These are phyloP conservation scores for Bauhinia variegata DNA, from an alignment of 306 rosid species.

Conservation along the genomic window DNA sequence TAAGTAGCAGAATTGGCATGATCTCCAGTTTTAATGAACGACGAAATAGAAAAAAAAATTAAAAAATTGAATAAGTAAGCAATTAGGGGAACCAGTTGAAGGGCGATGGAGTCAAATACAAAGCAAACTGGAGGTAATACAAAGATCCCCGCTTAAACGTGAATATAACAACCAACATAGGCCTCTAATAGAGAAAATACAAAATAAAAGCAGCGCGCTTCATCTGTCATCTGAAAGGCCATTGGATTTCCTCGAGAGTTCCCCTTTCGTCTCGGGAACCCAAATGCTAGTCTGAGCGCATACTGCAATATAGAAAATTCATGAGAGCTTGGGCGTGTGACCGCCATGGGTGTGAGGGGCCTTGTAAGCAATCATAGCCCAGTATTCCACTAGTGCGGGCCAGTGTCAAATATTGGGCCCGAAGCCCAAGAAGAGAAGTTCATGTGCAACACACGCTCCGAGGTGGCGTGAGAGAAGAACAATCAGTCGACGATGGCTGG, in stretches of 20 bases:
- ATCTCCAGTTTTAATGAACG: constrained; percentile 6
- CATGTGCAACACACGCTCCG: constrained; percentile 38
- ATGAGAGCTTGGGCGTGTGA: too few species aligned
- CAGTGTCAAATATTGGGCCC: background rate
- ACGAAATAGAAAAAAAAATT: constrained; percentile 32
- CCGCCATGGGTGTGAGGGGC: too few species aligned
- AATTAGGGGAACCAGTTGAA: constrained; percentile 16
- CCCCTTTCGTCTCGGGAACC: constrained; percentile 98
- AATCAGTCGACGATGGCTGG: background rate
- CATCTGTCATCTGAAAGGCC: constrained; percentile 89
- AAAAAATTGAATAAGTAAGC: constrained; percentile 16
- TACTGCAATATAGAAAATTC: too few species aligned
- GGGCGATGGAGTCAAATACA: constrained; percentile 2
- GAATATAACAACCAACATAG: constrained; percentile 25
- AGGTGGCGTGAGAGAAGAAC: constrained; percentile 23
- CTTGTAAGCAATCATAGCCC: too few species aligned
- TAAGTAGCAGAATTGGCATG: constrained; percentile 3
- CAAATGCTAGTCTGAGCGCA: constrained; percentile 34
- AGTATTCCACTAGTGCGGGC: too few species aligned
- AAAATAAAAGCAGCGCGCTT: constrained; percentile 25
- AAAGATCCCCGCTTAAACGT: constrained; percentile 11
- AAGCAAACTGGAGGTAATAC: constrained; percentile 1
- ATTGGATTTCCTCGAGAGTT: constrained; percentile 90
- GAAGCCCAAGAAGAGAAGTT: background rate
- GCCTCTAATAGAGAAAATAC: constrained; percentile 13